phyloP scores from a whole-genome alignment of 495 filamentous ascomycete species.

The Choiromyces venosus region DNA sequence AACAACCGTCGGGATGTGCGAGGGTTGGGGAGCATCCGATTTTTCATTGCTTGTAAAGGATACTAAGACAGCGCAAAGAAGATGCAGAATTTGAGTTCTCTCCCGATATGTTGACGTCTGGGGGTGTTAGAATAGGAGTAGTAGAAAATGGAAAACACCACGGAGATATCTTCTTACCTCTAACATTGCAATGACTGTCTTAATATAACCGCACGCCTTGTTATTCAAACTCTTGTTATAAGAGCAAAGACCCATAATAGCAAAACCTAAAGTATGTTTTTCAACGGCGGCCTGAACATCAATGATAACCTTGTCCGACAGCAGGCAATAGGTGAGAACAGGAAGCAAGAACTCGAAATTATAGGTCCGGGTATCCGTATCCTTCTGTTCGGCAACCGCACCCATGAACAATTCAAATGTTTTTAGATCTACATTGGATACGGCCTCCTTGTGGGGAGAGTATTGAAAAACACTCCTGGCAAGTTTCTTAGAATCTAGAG shows the following conservation, averaged over 20 bases:
- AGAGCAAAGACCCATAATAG: constrained; percentile 35
- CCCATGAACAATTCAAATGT: constrained; percentile 19
- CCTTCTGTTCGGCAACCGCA: background rate
- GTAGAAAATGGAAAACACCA: constrained; percentile 41
- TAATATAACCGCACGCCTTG: constrained; percentile 28
- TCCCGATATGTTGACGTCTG: constrained; percentile 68
- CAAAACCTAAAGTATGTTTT: constrained; percentile 33
- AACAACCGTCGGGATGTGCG: constrained; percentile 59
- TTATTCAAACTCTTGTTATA: constrained; percentile 16
- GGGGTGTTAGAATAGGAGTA: constrained; percentile 60
- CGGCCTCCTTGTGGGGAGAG: constrained; percentile 8
- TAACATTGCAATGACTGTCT: constrained; percentile 25
- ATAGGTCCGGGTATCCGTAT: constrained; percentile 23
- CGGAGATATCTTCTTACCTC: constrained; percentile 21
- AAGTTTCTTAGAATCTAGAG: constrained; percentile 31
- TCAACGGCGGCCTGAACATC: constrained; percentile 33
- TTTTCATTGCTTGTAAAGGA: constrained; percentile 47
- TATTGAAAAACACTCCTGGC: constrained; percentile 32
- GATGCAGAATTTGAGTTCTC: constrained; percentile 65
- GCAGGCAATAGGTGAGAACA: constrained; percentile 29
- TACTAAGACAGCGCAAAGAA: constrained; percentile 67
- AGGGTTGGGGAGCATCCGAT: constrained; percentile 47
- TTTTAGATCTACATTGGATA: constrained; percentile 13
- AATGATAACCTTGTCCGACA: constrained; percentile 17
- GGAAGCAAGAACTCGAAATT: constrained; percentile 38